Conservation (phyloP, 345 rosid species). For the Populus tremula region DNA sequence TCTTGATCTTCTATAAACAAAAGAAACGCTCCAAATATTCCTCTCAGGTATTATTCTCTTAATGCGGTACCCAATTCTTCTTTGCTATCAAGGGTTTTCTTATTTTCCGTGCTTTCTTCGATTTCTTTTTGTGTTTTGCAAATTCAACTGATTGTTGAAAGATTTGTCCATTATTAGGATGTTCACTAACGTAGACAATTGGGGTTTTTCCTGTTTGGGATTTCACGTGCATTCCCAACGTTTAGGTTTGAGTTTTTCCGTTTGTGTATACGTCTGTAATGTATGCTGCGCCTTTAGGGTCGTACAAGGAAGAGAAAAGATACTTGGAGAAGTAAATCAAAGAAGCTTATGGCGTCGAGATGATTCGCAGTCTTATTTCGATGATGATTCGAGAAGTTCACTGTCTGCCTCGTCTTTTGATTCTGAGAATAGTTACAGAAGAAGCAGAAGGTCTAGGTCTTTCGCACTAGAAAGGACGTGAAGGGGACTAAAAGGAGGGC, state of each 20-base stretch:
- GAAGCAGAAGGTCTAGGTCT: conserved; percentile 47
- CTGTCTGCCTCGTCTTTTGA: conserved; percentile 45
- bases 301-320: conserved; percentile 52
- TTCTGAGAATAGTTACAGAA: conserved; percentile 49
- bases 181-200: neutral
- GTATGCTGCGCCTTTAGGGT: conserved; percentile 32
- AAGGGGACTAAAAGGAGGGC: conserved; percentile 53
- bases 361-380: conserved; percentile 42
- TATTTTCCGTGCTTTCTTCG: neutral
- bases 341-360: conserved; percentile 43
- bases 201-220: neutral
- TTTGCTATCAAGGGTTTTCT: neutral
- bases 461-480: conserved; percentile 27
- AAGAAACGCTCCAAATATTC: conserved; percentile 18
- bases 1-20: neutral
- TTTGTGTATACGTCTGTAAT: too few relatives aligned
- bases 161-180: neutral
- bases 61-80: neutral
- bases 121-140: neutral
- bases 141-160: neutral
- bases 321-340: conserved; percentile 42
- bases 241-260: neutral
- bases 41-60: conserved; percentile 9
- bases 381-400: conserved; percentile 40
- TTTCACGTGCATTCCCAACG: neutral